Percentiles rank a stretch among this genome's conserved stretches.
phyloP scores from a whole-genome alignment of 345 rosid species.

The Syzygium jambos region DNA sequence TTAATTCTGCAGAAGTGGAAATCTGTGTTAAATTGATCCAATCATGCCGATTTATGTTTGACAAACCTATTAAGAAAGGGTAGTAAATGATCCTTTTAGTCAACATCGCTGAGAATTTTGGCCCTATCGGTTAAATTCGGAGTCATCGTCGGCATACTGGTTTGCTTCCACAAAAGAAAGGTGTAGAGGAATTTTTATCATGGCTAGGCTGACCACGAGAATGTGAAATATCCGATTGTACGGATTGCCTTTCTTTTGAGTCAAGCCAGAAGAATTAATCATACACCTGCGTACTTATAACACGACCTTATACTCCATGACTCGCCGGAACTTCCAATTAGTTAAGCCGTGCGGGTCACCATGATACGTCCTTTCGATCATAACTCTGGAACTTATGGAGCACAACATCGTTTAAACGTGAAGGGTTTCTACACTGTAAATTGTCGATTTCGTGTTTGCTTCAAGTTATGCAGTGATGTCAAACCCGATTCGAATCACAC shows the following conservation, averaged over 20 bases:
- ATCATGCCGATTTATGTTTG: not conserved
- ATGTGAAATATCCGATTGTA: not conserved
- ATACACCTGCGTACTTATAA: not conserved
- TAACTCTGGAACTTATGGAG: not conserved
- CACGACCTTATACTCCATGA: not conserved
- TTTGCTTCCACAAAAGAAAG: too few species aligned
- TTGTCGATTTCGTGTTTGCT: not conserved
- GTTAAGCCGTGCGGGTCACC: not conserved
- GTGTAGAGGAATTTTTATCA: not conserved
- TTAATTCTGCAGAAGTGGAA: not conserved
- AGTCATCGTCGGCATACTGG: not conserved
- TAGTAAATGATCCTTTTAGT: not conserved
- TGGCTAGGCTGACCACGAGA: not conserved
- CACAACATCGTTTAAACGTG: not conserved
- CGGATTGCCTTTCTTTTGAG: not conserved
- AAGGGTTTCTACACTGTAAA: not conserved
- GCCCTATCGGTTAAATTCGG: not conserved
- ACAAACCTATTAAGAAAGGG: not conserved
- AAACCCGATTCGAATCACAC: not conserved
- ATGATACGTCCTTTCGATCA: not conserved
- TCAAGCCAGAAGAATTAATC: not conserved
- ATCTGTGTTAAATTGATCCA: not conserved
- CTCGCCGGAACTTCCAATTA: not conserved
- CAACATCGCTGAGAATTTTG: not conserved
- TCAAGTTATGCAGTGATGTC: not conserved